Evolutionary conservation across 129 eudicot species (phyloP).

Genomic region (Logfia minima): DNA sequence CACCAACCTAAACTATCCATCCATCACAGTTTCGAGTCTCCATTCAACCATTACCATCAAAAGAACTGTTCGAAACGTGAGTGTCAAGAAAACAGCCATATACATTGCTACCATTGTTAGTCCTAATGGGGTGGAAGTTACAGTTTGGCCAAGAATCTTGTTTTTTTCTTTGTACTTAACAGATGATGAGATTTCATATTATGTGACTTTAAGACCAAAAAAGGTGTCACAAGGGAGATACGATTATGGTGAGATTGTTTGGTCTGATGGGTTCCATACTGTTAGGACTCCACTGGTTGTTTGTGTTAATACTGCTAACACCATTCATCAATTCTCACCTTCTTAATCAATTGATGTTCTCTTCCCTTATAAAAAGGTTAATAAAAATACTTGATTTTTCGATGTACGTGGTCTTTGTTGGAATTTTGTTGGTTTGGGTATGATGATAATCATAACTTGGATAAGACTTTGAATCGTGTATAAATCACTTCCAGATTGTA

Average conservation of each 20-base stretch:
- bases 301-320: constrained; percentile 42
- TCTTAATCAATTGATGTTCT: constrained; percentile 1
- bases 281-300: constrained; percentile 69
- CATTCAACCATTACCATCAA: constrained; percentile 39
- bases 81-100: constrained; percentile 37
- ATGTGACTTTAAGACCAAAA: constrained; percentile 47
- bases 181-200: constrained; percentile 41
- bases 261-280: constrained; percentile 67
- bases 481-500: too few species aligned
- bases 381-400: too few species aligned
- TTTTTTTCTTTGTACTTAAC: constrained; percentile 41
- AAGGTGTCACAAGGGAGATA: constrained; percentile 62
- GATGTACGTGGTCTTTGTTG: too few species aligned
- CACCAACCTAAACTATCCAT: constrained; percentile 57
- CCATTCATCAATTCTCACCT: constrained; percentile 16
- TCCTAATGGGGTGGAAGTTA: constrained; percentile 67
- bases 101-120: constrained; percentile 46
- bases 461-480: too few species aligned
- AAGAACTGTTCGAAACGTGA: constrained; percentile 59
- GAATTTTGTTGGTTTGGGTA: too few species aligned
- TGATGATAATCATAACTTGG: too few species aligned
- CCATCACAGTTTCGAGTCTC: constrained; percentile 54
- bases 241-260: constrained; percentile 73
- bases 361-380: not conserved
- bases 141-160: constrained; percentile 68